Percentiles rank a stretch among this genome's conserved stretches.
Conservation (phyloP, 345 rosid genomes). For the Populus deltoides region DNA sequence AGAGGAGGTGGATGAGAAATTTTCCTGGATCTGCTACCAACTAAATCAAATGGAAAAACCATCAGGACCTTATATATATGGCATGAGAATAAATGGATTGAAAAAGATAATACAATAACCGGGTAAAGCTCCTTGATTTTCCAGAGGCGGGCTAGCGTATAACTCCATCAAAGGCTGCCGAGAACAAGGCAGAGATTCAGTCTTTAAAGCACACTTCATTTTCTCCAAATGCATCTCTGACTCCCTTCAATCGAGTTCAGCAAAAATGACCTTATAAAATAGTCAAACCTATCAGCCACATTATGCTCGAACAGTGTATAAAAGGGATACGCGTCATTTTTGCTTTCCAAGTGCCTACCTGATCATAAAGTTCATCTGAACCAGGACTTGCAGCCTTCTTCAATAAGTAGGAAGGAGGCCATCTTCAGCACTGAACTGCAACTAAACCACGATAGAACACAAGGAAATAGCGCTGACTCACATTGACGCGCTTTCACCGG, state of each 20-base stretch:
- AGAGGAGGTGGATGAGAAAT: slow-evolving; percentile 6
- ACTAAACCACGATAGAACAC: slow-evolving; percentile 29
- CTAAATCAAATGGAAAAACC: slow-evolving; percentile 12
- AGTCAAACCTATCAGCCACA: slow-evolving; percentile 5
- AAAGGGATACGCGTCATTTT: neutral
- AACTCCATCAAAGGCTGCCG: slow-evolving; percentile 15
- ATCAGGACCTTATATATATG: neutral
- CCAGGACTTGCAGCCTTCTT: slow-evolving; percentile 34
- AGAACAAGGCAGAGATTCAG: slow-evolving; percentile 9
- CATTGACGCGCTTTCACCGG: slow-evolving; percentile 4
- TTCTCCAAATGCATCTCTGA: slow-evolving; percentile 27
- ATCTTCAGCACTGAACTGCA: slow-evolving; percentile 32
- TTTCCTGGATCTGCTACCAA: slow-evolving; percentile 8
- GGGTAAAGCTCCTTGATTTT: slow-evolving; percentile 15
- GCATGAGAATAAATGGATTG: neutral
- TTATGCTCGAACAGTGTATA: neutral
- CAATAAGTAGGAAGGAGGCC: slow-evolving; percentile 16
- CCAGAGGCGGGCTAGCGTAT: neutral
- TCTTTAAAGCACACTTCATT: slow-evolving; percentile 20
- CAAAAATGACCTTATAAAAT: slow-evolving; percentile 29
- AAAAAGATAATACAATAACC: slow-evolving; percentile 10
- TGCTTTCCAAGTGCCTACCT: slow-evolving; percentile 10
- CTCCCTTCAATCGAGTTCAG: slow-evolving; percentile 22
- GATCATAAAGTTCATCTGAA: slow-evolving; percentile 29
- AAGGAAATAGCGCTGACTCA: slow-evolving; percentile 35